These are phyloP conservation scores for Thermothelomyces thermophilus DNA, from an alignment of 2,329 filamentous ascomycete species.

Conservation along the genomic window DNA sequence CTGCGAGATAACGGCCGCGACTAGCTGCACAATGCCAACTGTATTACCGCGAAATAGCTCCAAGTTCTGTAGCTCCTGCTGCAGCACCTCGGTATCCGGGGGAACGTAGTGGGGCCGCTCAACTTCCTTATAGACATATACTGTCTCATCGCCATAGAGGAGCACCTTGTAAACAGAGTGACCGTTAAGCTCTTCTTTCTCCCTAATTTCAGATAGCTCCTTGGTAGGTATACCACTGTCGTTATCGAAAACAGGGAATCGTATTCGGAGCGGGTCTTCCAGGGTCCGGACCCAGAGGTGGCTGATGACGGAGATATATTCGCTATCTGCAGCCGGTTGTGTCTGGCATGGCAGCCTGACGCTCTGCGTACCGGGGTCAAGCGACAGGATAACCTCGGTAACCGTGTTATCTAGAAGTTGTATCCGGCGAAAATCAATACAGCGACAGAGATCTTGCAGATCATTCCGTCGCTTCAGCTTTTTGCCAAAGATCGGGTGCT, in stretches of 20 bases:
- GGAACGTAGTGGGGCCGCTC: conserved; percentile 22
- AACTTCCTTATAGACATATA: conserved; percentile 25
- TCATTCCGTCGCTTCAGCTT: conserved; percentile 1
- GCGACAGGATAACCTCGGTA: conserved; percentile 7
- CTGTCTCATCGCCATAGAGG: conserved; percentile 1
- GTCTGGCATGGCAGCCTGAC: conserved; percentile 1
- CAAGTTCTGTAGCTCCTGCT: conserved; percentile 25
- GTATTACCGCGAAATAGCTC: conserved; percentile 12
- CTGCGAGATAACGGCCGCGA: conserved; percentile 20
- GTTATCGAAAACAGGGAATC: conserved; percentile 1
- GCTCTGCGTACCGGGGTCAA: background rate
- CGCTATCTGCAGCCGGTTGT: conserved; percentile 3
- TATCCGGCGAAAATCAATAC: conserved; percentile 10
- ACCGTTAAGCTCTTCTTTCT: conserved; percentile 2
- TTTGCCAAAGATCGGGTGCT: conserved; percentile 1
- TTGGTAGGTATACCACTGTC: background rate
- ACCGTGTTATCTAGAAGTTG: conserved; percentile 9
- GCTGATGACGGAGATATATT: conserved; percentile 5
- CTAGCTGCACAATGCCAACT: conserved; percentile 20
- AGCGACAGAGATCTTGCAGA: conserved; percentile 7
- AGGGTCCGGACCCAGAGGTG: background rate
- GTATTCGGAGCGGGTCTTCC: conserved; percentile 9
- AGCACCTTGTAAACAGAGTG: background rate
- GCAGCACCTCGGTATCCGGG: conserved; percentile 21
- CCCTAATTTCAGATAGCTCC: conserved; percentile 6